phyloP scores from a whole-genome alignment of 2,329 filamentous ascomycete species.

The Apiospora arundinis region DNA sequence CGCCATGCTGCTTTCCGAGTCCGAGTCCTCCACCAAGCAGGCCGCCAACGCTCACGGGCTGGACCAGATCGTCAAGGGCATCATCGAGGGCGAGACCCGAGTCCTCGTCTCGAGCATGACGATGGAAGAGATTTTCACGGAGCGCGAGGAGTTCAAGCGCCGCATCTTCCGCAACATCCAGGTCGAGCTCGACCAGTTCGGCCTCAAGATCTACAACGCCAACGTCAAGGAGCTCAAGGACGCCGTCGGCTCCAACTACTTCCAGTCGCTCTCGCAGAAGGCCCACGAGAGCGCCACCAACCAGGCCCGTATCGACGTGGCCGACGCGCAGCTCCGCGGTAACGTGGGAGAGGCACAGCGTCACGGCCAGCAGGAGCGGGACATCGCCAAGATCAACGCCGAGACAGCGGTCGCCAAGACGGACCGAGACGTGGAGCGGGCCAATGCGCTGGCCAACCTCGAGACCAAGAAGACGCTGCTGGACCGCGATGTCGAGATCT shows the following conservation, averaged over 20 bases:
- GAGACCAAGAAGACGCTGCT: conserved; percentile 76
- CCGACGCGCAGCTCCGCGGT: conserved; percentile 68
- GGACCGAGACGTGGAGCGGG: conserved; percentile 82
- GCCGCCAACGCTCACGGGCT: conserved; percentile 61
- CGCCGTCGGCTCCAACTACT: conserved; percentile 81
- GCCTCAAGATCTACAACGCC: conserved; percentile 75
- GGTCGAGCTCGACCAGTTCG: conserved; percentile 80
- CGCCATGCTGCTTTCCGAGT: conserved; percentile 77
- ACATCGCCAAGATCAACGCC: conserved; percentile 84
- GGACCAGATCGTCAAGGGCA: conserved; percentile 85
- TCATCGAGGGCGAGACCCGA: conserved; percentile 87
- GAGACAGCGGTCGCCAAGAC: conserved; percentile 86
- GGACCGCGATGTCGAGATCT: conserved; percentile 75
- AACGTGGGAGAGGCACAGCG: conserved; percentile 81
- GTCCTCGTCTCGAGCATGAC: conserved; percentile 86
- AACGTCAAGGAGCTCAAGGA: conserved; percentile 89
- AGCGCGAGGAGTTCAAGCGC: conserved; percentile 77
- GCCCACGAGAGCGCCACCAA: conserved; percentile 86
- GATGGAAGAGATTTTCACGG: conserved; percentile 89
- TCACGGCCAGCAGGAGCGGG: conserved; percentile 80
- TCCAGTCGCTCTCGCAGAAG: conserved; percentile 80
- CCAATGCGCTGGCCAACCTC: conserved; percentile 77
- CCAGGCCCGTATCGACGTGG: conserved; percentile 67
- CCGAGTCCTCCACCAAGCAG: conserved; percentile 49
- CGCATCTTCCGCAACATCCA: conserved; percentile 79